A percentile compares a stretch with the other conserved stretches of the same genome.
phyloP scores from a whole-genome alignment of 345 rosid genomes.

The Carallia brachiata region DNA sequence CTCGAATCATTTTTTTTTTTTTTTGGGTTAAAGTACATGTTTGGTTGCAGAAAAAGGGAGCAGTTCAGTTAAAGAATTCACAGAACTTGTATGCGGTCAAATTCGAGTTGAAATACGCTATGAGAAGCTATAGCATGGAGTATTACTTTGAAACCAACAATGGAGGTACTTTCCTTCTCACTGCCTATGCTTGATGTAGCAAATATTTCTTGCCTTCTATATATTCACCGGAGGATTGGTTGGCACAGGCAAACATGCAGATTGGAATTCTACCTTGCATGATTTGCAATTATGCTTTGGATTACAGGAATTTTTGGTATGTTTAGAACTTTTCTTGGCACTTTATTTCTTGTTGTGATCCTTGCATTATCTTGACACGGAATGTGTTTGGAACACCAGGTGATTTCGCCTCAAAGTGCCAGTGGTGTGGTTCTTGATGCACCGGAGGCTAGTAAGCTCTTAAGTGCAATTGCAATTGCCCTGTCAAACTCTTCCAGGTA shows the following conservation, averaged over 20 bases:
- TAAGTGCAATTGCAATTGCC: slow-evolving; percentile 92
- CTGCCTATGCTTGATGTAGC: not conserved
- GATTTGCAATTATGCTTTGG: slow-evolving; percentile 96
- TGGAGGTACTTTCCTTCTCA: slow-evolving; percentile 40
- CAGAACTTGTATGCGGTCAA: slow-evolving; percentile 62
- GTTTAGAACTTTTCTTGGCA: slow-evolving; percentile 11
- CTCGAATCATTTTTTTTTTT: not conserved
- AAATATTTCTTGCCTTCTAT: slow-evolving; percentile 8
- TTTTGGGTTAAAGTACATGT: slow-evolving; percentile 11
- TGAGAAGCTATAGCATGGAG: slow-evolving; percentile 83
- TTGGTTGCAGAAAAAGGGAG: slow-evolving; percentile 73
- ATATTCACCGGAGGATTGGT: slow-evolving; percentile 30
- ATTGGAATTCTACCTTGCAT: slow-evolving; percentile 63
- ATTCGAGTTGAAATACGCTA: slow-evolving; percentile 59
- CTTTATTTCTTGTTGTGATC: not conserved
- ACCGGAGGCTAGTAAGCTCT: slow-evolving; percentile 89
- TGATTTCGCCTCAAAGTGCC: slow-evolving; percentile 94
- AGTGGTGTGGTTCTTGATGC: slow-evolving; percentile 93
- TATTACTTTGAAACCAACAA: slow-evolving; percentile 56
- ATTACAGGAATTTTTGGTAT: slow-evolving; percentile 87
- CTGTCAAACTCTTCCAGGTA: slow-evolving; percentile 90
- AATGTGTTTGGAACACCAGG: slow-evolving; percentile 42
- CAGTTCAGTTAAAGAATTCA: slow-evolving; percentile 51
- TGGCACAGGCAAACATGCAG: slow-evolving; percentile 56
- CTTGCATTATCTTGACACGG: slow-evolving; percentile 9